Evolutionary conservation across 352 stramenopile species (phyloP).

Genomic region (Globisporangium cylindrosporum): DNA sequence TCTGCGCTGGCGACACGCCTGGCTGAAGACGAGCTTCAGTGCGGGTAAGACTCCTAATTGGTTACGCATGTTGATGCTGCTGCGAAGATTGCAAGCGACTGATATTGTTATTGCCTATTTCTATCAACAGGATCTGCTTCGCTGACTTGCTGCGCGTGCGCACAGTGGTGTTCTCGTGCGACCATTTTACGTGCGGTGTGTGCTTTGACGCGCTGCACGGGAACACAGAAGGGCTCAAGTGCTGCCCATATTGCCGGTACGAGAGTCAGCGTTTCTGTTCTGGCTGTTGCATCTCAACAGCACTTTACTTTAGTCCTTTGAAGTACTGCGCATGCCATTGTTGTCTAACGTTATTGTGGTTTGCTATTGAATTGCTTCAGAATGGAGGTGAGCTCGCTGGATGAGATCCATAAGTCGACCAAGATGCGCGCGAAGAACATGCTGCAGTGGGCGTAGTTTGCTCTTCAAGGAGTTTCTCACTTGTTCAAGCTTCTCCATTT

Average conservation of each 20-base stretch:
- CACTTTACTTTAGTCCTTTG: not conserved
- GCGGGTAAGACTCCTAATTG: constrained; percentile 27
- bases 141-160: constrained; percentile 53
- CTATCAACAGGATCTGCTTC: constrained; percentile 53
- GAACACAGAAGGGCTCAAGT: constrained; percentile 51
- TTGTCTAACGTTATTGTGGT: too few species aligned
- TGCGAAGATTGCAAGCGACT: not conserved
- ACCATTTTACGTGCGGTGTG: constrained; percentile 62
- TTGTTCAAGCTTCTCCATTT: not conserved
- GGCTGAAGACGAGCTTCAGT: constrained; percentile 64
- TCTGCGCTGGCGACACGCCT: constrained; percentile 45
- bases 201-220: constrained; percentile 52
- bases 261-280: not conserved
- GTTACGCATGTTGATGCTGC: not conserved
- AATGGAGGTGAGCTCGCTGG: constrained; percentile 26
- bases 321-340: too few species aligned
- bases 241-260: constrained; percentile 64
- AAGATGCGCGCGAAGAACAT: constrained; percentile 37
- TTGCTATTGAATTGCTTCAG: constrained; percentile 5
- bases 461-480: not conserved
- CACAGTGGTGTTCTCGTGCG: constrained; percentile 55
- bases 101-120: not conserved
- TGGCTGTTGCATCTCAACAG: not conserved
- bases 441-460: constrained; percentile 19
- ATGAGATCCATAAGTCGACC: constrained; percentile 53